Conservation (phyloP, 345 rosid species). For the thale cress (Arabidopsis thaliana) region TAIR10.1 NC_003071.7:10157001-10157500, state of each 20-base stretch:
- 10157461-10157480: neutral
- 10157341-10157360: neutral
- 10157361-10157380: slow-evolving; percentile 2
- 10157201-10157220: too few species aligned
- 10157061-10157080: slow-evolving; percentile 47
- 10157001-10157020: slow-evolving; percentile 35
- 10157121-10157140: neutral
- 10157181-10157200: slow-evolving; percentile 25
- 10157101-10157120: neutral
- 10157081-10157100: neutral
- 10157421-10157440: neutral
- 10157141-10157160: neutral
- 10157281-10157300: slow-evolving; percentile 65
- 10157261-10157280: neutral
- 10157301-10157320: slow-evolving; percentile 74
- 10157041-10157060: neutral
- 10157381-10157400: neutral
- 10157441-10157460: neutral
- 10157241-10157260: neutral
- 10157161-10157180: slow-evolving; percentile 30
- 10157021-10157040: slow-evolving; percentile 49
- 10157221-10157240: neutral
- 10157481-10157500: neutral
- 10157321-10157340: slow-evolving; percentile 50
- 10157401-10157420: neutral